Conservation (phyloP, 768 basidiomycete genomes). For the Mycena amicta region DNA sequence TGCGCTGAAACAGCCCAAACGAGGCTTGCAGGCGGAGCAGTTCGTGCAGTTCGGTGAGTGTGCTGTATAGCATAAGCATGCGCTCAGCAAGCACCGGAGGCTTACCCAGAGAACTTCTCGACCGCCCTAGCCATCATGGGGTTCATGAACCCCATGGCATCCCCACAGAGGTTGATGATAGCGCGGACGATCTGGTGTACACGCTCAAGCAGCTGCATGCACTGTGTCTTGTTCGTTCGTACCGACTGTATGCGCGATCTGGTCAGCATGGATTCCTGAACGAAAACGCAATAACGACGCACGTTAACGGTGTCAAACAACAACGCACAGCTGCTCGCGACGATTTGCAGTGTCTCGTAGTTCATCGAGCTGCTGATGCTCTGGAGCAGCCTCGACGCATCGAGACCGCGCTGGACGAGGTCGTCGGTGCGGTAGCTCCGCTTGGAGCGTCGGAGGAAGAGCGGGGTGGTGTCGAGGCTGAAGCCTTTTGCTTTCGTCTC, state of each 20-base stretch:
- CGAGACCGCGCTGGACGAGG: slow-evolving; percentile 13
- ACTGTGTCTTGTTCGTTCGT: slow-evolving; percentile 8
- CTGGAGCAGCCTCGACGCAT: slow-evolving; percentile 3
- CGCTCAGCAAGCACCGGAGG: background rate
- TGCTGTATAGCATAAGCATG: background rate
- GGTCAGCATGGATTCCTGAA: too few species aligned
- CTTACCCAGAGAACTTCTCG: slow-evolving; percentile 7
- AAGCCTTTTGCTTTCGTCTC: slow-evolving; percentile 7
- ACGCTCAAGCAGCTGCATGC: slow-evolving; percentile 18
- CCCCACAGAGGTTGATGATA: slow-evolving; percentile 17
- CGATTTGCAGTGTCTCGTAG: slow-evolving; percentile 1
- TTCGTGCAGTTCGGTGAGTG: slow-evolving; percentile 7
- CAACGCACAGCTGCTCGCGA: slow-evolving; percentile 8
- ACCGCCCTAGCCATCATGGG: slow-evolving; percentile 5
- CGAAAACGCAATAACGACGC: background rate
- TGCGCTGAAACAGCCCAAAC: slow-evolving; percentile 6
- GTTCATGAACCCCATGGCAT: background rate
- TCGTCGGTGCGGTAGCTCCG: slow-evolving; percentile 1
- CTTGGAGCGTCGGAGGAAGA: slow-evolving; percentile 17
- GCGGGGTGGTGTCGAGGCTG: slow-evolving; percentile 7
- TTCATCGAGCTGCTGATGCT: slow-evolving; percentile 5
- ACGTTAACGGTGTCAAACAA: slow-evolving; percentile 17
- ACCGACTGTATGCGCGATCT: too few species aligned
- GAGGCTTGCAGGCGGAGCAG: slow-evolving; percentile 2
- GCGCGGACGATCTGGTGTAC: slow-evolving; percentile 22